phyloP scores from a whole-genome alignment of 257 asterid species.

The Agastache rugosa region DNA sequence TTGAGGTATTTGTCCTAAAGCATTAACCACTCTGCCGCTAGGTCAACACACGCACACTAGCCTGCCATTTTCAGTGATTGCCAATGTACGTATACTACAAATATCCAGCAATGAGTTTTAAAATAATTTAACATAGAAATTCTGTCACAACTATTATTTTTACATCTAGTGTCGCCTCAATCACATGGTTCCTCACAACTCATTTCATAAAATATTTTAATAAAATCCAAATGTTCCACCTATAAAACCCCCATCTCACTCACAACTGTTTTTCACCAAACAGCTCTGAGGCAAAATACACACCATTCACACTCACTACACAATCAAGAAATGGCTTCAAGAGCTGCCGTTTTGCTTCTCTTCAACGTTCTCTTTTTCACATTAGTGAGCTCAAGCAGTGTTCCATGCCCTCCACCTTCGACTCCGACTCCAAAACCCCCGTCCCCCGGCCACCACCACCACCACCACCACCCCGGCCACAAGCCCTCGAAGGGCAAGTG shows the following conservation, averaged over 20 bases:
- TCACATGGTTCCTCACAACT: background rate
- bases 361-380: conserved; percentile 19
- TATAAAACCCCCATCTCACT: background rate
- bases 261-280: background rate
- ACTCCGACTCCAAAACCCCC: background rate
- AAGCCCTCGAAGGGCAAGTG: conserved; percentile 33
- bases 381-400: background rate
- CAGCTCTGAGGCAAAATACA: background rate
- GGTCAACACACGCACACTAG: too few species aligned
- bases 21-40: too few species aligned
- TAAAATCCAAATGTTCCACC: background rate
- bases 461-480: background rate
- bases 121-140: background rate
- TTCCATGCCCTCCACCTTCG: conserved; percentile 19
- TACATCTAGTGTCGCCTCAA: background rate
- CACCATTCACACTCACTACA: too few species aligned
- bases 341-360: background rate
- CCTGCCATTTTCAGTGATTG: background rate
- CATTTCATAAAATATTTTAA: background rate
- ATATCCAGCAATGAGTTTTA: too few species aligned
- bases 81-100: background rate
- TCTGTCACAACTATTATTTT: conserved; percentile 13
- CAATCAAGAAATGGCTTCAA: conserved; percentile 1
- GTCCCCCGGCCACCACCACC: background rate
- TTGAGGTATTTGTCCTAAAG: too few species aligned